Evolutionary conservation across 192 early-diverging fungal genomes (phyloP), one percentile per base, ranked within the genome.

Genomic region (Rhizoclosmatium globosum): DNA sequence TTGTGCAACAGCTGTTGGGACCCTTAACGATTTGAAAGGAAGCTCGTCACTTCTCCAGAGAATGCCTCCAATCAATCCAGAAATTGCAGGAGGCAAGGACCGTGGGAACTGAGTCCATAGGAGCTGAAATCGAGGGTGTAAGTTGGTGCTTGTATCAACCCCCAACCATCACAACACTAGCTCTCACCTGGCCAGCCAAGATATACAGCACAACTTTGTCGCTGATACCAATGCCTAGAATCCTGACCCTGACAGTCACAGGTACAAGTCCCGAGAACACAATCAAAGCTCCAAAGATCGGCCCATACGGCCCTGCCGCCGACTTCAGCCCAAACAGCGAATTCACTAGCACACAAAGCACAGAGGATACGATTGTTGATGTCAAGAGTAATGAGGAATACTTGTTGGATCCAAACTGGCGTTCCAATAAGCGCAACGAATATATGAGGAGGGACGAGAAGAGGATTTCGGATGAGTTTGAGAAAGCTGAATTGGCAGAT

Each of bases 361-460:
- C 13, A 2, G 82, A 82, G 2, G 85, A 79, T 4, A 78, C 39
- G 13, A 65, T 50, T 2, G 80, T 17, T 11, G 71, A 59, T 13
- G 78, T 23, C 41, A 83, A 43, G 3, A 66, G 57, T 57, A 85
- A 81, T 6, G 85, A 78, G 15, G 77, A 73, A 61, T 71, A 86
- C 71, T 84, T 83, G 7, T 23, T 65, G 9, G 81, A 77, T 0
- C 79, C 79, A 81, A 83, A 86, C 44, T 76, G 78, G 19, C 85
- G 79, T 59, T 86, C 85, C 7, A 84, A 68, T 48, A 80, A 50
- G 39, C 85, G 82, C 43, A 84, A 76, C 4, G 79, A 80, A 70
- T 86, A 86, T 3, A 86, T 59, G 58, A 86, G 73, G 13, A 77
- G 75, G 11, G 81, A 77, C 2, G 81, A 81, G 59, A 86, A 80